phyloP scores from a whole-genome alignment of 768 basidiomycete species.

The Lepiota venenata region DNA sequence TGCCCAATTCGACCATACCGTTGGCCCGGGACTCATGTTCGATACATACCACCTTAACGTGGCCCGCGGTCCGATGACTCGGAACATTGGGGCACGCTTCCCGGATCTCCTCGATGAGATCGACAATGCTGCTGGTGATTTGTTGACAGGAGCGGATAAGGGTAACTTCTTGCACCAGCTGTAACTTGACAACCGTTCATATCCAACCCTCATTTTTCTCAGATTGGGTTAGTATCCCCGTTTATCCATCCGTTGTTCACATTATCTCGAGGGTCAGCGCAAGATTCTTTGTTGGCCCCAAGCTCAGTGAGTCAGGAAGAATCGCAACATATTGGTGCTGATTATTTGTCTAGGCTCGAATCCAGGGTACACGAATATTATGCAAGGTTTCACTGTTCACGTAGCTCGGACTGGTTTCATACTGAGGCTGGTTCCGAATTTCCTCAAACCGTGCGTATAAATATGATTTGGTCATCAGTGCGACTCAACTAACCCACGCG shows the following conservation, averaged over 20 bases:
- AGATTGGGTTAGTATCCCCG: slow-evolving; percentile 10
- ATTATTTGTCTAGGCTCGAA: slow-evolving; percentile 31
- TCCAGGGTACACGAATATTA: slow-evolving; percentile 33
- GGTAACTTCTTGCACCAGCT: neutral
- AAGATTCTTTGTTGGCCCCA: slow-evolving; percentile 25
- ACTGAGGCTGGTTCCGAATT: slow-evolving; percentile 34
- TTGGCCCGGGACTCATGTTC: slow-evolving; percentile 26
- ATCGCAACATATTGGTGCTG: neutral
- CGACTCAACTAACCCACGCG: neutral
- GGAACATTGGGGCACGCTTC: slow-evolving; percentile 30
- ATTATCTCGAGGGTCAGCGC: slow-evolving; percentile 22
- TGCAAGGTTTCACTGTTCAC: slow-evolving; percentile 29
- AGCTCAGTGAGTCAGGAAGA: slow-evolving; percentile 18
- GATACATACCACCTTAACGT: slow-evolving; percentile 36
- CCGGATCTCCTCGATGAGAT: slow-evolving; percentile 46
- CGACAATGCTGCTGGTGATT: slow-evolving; percentile 33
- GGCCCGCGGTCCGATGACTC: slow-evolving; percentile 30
- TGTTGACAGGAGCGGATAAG: neutral
- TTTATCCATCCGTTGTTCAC: neutral
- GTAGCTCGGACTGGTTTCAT: slow-evolving; percentile 26
- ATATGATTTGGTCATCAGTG: too few species aligned
- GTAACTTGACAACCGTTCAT: too few species aligned
- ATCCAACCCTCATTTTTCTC: too few species aligned
- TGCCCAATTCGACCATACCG: slow-evolving; percentile 30
- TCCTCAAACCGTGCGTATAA: slow-evolving; percentile 38